Conservation (phyloP, 2,329 filamentous ascomycete species). For the Microdochium trichocladiopsis region DNA sequence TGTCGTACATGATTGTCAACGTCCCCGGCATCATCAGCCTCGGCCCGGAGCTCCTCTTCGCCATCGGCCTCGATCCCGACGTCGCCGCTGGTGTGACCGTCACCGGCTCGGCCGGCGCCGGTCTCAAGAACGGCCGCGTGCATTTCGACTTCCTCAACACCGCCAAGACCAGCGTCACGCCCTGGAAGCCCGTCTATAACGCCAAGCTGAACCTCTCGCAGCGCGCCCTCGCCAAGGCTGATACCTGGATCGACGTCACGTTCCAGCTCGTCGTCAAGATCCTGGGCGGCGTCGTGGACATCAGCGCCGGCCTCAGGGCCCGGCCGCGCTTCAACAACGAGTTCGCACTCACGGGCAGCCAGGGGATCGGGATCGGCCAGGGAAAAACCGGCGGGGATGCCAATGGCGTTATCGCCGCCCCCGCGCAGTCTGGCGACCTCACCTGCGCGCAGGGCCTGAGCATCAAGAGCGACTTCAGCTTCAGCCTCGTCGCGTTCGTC, state of each 20-base stretch:
- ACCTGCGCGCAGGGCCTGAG: constrained; percentile 14
- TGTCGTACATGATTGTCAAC: constrained; percentile 11
- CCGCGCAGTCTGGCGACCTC: background rate
- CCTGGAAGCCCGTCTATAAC: constrained; percentile 21
- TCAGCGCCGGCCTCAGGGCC: constrained; percentile 16
- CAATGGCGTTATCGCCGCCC: constrained; percentile 6
- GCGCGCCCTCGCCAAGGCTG: constrained; percentile 10
- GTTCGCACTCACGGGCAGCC: constrained; percentile 11
- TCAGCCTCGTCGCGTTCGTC: constrained; percentile 14
- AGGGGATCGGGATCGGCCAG: constrained; percentile 4
- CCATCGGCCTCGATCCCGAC: constrained; percentile 7
- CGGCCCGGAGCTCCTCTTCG: constrained; percentile 7
- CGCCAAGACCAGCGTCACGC: constrained; percentile 12
- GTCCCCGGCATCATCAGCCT: constrained; percentile 7
- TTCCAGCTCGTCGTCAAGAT: constrained; percentile 14
- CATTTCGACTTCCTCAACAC: constrained; percentile 20
- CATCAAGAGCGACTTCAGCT: constrained; percentile 15
- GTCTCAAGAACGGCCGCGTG: constrained; percentile 16
- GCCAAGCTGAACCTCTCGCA: constrained; percentile 17
- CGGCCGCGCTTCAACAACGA: constrained; percentile 16
- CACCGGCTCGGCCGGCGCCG: constrained; percentile 10
- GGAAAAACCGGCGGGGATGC: background rate
- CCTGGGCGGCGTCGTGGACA: constrained; percentile 15
- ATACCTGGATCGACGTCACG: constrained; percentile 13
- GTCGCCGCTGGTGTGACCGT: constrained; percentile 6